Conservation (phyloP, 352 stramenopile species). For the Globisporangium emineosum region DNA sequence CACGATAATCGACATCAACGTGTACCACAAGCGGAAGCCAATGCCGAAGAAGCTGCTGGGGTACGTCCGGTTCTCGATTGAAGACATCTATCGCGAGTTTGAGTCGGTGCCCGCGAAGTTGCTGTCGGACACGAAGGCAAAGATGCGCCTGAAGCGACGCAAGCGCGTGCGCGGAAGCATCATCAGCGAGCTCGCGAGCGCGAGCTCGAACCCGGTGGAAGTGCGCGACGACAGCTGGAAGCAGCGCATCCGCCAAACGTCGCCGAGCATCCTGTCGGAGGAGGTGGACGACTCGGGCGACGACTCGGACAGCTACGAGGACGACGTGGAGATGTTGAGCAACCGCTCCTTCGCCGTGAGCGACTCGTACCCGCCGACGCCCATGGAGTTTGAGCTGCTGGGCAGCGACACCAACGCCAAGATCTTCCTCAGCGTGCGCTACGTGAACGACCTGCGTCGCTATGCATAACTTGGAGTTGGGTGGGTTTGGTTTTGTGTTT, state of each 20-base stretch:
- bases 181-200: conserved; percentile 59
- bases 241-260: conserved; percentile 44
- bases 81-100: conserved; percentile 87
- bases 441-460: conserved; percentile 86
- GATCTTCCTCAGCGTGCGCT: conserved; percentile 79
- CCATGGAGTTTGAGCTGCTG: conserved; percentile 44
- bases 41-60: conserved; percentile 77
- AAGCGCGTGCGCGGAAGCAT: conserved; percentile 81
- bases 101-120: conserved; percentile 69
- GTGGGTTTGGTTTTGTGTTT: too few relatives aligned
- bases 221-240: conserved; percentile 68
- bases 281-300: conserved; percentile 26
- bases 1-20: conserved; percentile 75
- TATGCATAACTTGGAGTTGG: too few relatives aligned
- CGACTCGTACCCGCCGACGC: conserved; percentile 45
- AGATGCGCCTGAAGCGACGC: conserved; percentile 72
- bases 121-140: conserved; percentile 61
- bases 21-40: conserved; percentile 86
- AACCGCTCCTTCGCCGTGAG: conserved; percentile 49
- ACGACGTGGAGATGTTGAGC: conserved; percentile 61
- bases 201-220: conserved; percentile 38
- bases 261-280: conserved; percentile 33
- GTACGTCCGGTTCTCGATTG: conserved; percentile 67
- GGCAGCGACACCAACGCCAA: conserved; percentile 47
- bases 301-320: conserved; percentile 61